phyloP scores from a whole-genome alignment of 768 basidiomycete species.

The Boletus rubroflammeus region DNA sequence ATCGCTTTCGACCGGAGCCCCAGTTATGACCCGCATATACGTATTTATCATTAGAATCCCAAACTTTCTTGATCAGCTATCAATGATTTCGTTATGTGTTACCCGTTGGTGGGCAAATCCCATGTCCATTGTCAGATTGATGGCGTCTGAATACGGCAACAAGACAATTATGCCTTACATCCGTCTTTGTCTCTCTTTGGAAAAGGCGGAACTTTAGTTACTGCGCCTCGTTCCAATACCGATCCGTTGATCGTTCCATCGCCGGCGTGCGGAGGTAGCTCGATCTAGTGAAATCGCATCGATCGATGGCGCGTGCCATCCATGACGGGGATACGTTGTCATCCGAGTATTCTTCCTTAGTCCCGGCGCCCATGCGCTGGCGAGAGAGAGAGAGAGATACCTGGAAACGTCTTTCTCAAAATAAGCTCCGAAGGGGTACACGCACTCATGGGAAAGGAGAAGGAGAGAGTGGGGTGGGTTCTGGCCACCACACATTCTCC shows the following conservation, averaged over 20 bases:
- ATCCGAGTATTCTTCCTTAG: neutral
- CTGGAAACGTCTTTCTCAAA: neutral
- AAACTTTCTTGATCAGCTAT: conserved; percentile 25
- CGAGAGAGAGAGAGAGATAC: neutral
- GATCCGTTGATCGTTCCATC: conserved; percentile 19
- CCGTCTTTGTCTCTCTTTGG: conserved; percentile 4
- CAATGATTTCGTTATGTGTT: conserved; percentile 22
- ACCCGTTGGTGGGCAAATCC: conserved; percentile 17
- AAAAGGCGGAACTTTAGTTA: conserved; percentile 7
- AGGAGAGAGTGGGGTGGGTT: too few relatives aligned
- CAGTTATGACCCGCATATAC: conserved; percentile 4
- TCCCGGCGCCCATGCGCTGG: neutral
- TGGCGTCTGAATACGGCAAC: conserved; percentile 5
- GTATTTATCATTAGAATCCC: conserved; percentile 23
- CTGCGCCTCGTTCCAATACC: neutral
- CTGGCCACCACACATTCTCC: too few relatives aligned
- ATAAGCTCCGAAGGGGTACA: too few relatives aligned
- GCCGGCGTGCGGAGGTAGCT: conserved; percentile 20
- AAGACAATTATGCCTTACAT: neutral
- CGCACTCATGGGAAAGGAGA: too few relatives aligned
- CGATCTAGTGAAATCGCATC: conserved; percentile 15
- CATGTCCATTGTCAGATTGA: conserved; percentile 3
- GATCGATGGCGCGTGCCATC: conserved; percentile 18
- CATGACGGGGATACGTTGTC: conserved; percentile 5
- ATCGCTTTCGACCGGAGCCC: conserved; percentile 17